These are phyloP conservation scores for Phyllostachys edulis DNA, from an alignment of 176 grass and related monocot genomes.

Conservation along the genomic window DNA sequence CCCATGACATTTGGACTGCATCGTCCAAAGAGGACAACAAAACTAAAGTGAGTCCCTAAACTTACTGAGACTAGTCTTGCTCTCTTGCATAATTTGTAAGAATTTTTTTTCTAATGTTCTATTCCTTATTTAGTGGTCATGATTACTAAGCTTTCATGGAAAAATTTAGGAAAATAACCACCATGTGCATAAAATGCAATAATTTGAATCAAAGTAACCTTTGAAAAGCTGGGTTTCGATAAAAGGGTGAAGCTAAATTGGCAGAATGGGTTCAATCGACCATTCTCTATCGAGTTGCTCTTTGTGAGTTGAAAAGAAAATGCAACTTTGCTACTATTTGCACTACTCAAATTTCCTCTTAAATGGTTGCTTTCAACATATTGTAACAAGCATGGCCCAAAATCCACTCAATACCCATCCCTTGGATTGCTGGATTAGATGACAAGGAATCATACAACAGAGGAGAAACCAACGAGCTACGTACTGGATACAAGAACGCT, in stretches of 20 bases:
- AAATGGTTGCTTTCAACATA: not conserved
- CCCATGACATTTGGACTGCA: too few relatives aligned
- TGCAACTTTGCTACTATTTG: not conserved
- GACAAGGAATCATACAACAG: too few relatives aligned
- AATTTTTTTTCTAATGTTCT: not conserved
- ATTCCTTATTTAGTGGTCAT: constrained; percentile 11
- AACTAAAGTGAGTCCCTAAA: constrained; percentile 5
- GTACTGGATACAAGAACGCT: too few relatives aligned
- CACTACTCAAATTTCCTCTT: not conserved
- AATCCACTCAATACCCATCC: too few relatives aligned
- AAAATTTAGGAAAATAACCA: not conserved
- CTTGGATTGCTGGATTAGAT: too few relatives aligned
- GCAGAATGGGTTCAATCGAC: too few relatives aligned
- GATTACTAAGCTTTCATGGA: not conserved
- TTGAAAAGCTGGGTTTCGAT: too few relatives aligned
- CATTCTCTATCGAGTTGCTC: not conserved
- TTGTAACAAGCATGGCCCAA: not conserved
- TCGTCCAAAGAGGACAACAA: constrained; percentile 12
- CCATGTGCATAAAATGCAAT: not conserved
- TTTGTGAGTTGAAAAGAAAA: not conserved
- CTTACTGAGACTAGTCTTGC: not conserved
- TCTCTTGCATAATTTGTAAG: not conserved
- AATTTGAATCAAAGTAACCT: too few relatives aligned
- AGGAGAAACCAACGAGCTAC: too few relatives aligned
- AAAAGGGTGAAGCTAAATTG: not conserved